Base-by-base conservation (phyloP, 2,329 filamentous ascomycete species). In the Sporothrix curviconia region DNA sequence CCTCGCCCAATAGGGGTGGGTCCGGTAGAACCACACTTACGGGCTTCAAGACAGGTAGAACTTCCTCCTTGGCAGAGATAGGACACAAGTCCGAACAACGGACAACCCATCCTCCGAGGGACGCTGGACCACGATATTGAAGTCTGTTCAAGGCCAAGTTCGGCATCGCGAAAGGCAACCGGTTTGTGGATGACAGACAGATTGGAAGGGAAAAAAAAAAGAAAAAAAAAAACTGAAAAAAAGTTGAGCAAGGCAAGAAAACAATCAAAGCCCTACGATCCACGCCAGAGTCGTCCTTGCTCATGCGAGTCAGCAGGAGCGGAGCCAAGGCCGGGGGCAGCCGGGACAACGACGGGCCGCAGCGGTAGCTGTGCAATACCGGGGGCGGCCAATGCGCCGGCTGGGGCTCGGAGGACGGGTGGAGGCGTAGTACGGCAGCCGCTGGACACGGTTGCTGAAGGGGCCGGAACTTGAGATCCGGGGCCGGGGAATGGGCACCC, bases 1-100 rank as follows among this genome's bases (percentile, higher is more conserved):
- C n/a, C n/a, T n/a, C n/a, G n/a, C n/a, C n/a, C n/a, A n/a, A n/a
- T n/a, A n/a, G 28, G 28, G 28, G 11, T 11, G 5, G 28, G 28
- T 6, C 6, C 28, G 28, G 28, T 5, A 32, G 28, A 32, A n/a
- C n/a, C 36, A 30, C 4, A 82, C 87, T 69, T 76, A 92, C 90
- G 76, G 55, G 92, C 89, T 79, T 96, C 92, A 1, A n/a, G 90
- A 95, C 1, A 96, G 79, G 69, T 96, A 96, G 68, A 89, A 92
- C 58, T 84, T 87, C 73, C 96, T 92, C 68, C n/a, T n/a, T 96
- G 96, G 67, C 89, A 79, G 17, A 96, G 79, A 68, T 91, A 95
- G 1, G 90, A 96, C 0, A 96, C 90, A 43, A 96, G 75, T 3
- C 90, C 91, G 67, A 95, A 96, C n/a, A 95, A 64, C n/a, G 0